Evolutionary conservation across 805 yeast species (phyloP).

Genomic region (Ogataea methylovora): DNA sequence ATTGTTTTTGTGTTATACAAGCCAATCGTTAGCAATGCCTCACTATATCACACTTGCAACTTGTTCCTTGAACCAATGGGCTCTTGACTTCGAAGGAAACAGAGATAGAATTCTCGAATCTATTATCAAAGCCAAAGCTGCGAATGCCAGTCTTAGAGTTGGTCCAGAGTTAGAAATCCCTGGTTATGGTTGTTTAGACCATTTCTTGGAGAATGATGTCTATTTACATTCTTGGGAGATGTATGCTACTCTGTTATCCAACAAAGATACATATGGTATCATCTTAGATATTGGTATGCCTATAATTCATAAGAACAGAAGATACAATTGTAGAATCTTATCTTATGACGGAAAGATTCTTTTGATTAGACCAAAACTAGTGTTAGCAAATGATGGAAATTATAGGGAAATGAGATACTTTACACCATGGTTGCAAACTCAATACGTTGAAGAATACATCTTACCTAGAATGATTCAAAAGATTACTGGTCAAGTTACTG

Average conservation of each 20-base stretch:
- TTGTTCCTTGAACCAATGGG: conserved; percentile 97
- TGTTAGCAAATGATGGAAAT: conserved; percentile 96
- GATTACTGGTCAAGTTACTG: conserved; percentile 59
- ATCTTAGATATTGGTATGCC: conserved; percentile 95
- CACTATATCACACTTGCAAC: conserved; percentile 86
- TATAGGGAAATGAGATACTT: conserved; percentile 97
- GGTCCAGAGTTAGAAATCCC: conserved; percentile 96
- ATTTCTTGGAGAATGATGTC: conserved; percentile 83
- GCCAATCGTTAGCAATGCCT: conserved; percentile 47
- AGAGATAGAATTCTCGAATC: conserved; percentile 84
- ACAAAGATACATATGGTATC: conserved; percentile 67
- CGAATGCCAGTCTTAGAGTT: conserved; percentile 76
- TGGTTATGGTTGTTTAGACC: conserved; percentile 92
- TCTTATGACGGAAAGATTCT: conserved; percentile 74
- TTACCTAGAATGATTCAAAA: conserved; percentile 66
- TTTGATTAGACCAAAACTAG: conserved; percentile 84
- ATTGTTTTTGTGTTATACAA: too few species aligned
- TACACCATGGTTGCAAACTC: conserved; percentile 86
- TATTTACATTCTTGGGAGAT: conserved; percentile 93
- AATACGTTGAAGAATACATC: conserved; percentile 61
- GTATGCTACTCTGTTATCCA: conserved; percentile 66
- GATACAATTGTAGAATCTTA: conserved; percentile 86
- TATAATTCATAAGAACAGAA: conserved; percentile 73
- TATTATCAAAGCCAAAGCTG: conserved; percentile 65
- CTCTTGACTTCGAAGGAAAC: conserved; percentile 95